Percentiles rank a stretch among this genome's conserved stretches.
Evolutionary conservation across 73 alveolate species (phyloP).

Genomic region (Paramecium sexaurelia): DNA sequence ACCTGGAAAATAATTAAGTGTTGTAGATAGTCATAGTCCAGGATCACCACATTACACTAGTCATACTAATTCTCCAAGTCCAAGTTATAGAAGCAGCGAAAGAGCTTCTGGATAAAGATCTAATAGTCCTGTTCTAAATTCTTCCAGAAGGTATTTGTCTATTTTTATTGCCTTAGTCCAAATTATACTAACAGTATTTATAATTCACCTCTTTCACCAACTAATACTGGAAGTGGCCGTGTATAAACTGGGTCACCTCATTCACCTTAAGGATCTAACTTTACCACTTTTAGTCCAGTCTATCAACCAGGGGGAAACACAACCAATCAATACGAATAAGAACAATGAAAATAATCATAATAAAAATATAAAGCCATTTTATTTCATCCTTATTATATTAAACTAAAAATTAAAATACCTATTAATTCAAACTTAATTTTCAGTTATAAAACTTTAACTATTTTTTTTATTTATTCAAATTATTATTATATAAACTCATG

Average conservation of each 20-base stretch:
- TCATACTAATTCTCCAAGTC: constrained; percentile 35
- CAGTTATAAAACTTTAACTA: too few species aligned
- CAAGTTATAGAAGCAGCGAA: constrained; percentile 36
- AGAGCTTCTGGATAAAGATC: constrained; percentile 45
- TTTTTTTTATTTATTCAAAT: too few species aligned
- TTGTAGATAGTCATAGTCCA: neutral
- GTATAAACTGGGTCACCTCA: neutral
- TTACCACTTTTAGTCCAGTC: neutral
- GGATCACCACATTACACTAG: constrained; percentile 25
- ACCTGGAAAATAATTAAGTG: neutral
- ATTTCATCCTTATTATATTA: too few species aligned
- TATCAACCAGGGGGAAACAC: neutral
- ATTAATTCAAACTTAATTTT: too few species aligned
- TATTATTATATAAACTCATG: too few species aligned
- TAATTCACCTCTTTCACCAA: neutral
- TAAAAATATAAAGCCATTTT: neutral
- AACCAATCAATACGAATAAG: neutral
- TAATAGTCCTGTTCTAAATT: neutral
- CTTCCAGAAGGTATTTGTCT: neutral
- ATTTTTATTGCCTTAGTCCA: neutral
- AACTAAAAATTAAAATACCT: too few species aligned
- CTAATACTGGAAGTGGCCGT: neutral
- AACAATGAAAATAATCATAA: neutral
- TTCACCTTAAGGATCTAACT: neutral
- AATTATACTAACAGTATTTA: neutral